Evolutionary conservation across 192 early-diverging fungal species (phyloP), one percentile per base, ranked within the genome.

Genomic region (Radiomyces spectabilis): DNA sequence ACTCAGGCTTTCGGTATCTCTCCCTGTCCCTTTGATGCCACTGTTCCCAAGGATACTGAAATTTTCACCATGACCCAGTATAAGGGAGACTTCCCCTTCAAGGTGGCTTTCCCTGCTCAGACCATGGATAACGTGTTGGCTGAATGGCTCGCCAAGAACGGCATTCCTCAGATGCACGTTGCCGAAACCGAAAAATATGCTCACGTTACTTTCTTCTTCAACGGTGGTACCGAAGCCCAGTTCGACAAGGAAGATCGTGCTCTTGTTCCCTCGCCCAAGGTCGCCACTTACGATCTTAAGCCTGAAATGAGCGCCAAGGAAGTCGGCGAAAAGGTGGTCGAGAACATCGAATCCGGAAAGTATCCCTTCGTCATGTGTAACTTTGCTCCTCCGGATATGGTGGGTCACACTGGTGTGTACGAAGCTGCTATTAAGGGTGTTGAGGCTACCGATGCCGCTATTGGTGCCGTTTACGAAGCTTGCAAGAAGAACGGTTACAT

Each of bases 161-260:
- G 74, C n/a, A 74, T 97, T 16, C 75, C 85, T 21, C 97, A 99
- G 75, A 83, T 82, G 71, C 97, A 98, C 74, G 81, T 98, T 58
- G 97, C 97, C 41, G 97, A 99, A 77, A 99, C 97, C 3, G 97
- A 99, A 65, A 99, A 99, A 78, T 99, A 95, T 75, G 95, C 97
- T 24, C 97, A 99, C 68, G 97, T 99, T 26, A 99, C 97, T 41
- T 99, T 99, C 83, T 99, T 99, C 85, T 99, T 98, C 78, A 98
- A 98, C 75, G 97, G 97, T 56, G 97, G 97, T 25, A 79, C 85
- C 18, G 95, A 98, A 71, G 84, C 87, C 26, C 92, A 95, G 68
- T 98, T 93, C 73, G 42, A 68, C 35, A 66, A 71, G 38, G 97
- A 99, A 76, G 81, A 93, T 52, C 89, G 97, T 38, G 87, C 85